Percentiles rank a stretch among this genome's conserved stretches.
Conservation (phyloP, 768 basidiomycete genomes). For the Hericium coralloides region DNA sequence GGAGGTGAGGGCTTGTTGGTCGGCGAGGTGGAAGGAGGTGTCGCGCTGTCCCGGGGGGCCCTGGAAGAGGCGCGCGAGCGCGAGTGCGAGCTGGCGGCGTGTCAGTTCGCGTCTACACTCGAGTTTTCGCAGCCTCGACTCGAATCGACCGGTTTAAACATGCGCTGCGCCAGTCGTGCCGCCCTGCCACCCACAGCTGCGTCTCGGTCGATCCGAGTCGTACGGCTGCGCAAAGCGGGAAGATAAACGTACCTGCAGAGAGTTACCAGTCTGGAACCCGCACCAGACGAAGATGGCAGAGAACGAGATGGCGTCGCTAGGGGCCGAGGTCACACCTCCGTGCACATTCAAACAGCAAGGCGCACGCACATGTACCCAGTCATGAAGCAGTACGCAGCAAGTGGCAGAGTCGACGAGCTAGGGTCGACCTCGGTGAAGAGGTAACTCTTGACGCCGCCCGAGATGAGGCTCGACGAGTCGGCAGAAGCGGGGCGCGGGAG, state of each 20-base stretch:
- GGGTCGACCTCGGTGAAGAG: constrained; percentile 42
- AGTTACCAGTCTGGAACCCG: constrained; percentile 79
- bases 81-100: constrained; percentile 54
- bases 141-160: too few relatives aligned
- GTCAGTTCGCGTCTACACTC: neutral
- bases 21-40: constrained; percentile 63
- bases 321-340: neutral
- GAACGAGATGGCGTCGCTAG: constrained; percentile 64
- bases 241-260: constrained; percentile 42
- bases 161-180: too few relatives aligned
- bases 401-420: constrained; percentile 37
- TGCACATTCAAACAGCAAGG: neutral
- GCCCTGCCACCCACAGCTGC: too few relatives aligned
- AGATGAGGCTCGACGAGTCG: neutral
- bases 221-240: neutral
- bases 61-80: constrained; percentile 74
- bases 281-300: constrained; percentile 79
- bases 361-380: constrained; percentile 62
- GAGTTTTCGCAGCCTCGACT: neutral
- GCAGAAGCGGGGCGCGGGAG: constrained; percentile 4
- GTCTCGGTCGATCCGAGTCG: too few relatives aligned
- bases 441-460: constrained; percentile 21
- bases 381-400: constrained; percentile 69
- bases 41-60: constrained; percentile 36
- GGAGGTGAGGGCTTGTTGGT: constrained; percentile 80